phyloP scores from a whole-genome alignment of 441 rosid species.

The Monsonia emarginata region DNA sequence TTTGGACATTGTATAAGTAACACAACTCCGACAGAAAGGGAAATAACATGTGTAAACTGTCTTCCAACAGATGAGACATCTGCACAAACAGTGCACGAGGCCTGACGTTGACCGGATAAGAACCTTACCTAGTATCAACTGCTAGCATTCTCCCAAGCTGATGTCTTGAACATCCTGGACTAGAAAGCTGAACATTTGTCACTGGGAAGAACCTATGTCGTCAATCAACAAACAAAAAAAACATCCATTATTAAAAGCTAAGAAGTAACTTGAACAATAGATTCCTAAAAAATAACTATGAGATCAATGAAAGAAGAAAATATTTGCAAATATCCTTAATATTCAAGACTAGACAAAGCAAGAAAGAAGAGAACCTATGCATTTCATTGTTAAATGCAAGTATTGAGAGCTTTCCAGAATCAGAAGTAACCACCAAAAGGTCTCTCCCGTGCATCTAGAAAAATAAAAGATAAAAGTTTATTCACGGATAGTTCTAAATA shows the following conservation, averaged over 20 bases:
- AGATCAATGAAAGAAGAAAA: not conserved
- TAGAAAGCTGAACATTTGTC: slow-evolving; percentile 68
- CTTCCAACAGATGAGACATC: not conserved
- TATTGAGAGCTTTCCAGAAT: slow-evolving; percentile 92
- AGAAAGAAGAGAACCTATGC: slow-evolving; percentile 62
- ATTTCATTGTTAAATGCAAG: slow-evolving; percentile 84
- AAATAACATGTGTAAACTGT: not conserved
- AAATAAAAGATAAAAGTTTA: slow-evolving; percentile 14
- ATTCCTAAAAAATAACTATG: too few relatives aligned
- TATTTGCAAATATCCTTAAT: not conserved
- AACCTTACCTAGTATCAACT: slow-evolving; percentile 64
- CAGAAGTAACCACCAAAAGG: slow-evolving; percentile 77
- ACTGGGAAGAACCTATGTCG: slow-evolving; percentile 72
- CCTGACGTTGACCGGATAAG: not conserved
- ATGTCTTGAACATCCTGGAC: slow-evolving; percentile 67
- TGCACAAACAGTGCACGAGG: not conserved
- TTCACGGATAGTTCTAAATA: slow-evolving; percentile 8
- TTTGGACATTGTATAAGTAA: not conserved
- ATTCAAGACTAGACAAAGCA: slow-evolving; percentile 15
- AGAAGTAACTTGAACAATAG: not conserved
- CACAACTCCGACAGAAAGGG: not conserved
- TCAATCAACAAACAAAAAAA: slow-evolving; percentile 18
- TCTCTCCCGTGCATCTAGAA: slow-evolving; percentile 62
- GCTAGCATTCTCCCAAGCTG: slow-evolving; percentile 84
- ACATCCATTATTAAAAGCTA: not conserved